Evolutionary conservation across 306 rosid genomes (phyloP).

Genomic region (Erythrophleum fordii): DNA sequence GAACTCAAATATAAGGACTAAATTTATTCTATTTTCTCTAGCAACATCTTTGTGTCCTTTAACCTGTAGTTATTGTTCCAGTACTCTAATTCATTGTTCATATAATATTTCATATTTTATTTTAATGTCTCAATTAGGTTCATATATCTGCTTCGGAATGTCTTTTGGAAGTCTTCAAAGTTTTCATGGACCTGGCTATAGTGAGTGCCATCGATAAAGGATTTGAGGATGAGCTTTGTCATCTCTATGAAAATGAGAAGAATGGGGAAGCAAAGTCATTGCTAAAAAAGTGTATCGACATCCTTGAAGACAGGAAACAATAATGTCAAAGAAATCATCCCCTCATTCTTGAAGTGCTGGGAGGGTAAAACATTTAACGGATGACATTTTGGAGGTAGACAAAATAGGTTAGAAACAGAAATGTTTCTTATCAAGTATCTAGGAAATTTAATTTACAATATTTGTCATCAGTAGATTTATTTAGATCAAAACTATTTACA

Average conservation of each 20-base stretch:
- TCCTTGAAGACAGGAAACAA: constrained; percentile 54
- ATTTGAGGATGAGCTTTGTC: constrained; percentile 65
- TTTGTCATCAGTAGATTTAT: not conserved
- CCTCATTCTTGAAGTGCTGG: not conserved
- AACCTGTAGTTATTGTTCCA: not conserved
- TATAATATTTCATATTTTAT: constrained; percentile 8
- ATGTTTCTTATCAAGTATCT: not conserved
- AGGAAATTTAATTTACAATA: not conserved
- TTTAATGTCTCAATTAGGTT: constrained; percentile 57
- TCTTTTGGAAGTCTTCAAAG: constrained; percentile 67
- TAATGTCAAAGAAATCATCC: constrained; percentile 11
- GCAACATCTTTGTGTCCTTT: too few relatives aligned
- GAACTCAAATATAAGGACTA: not conserved
- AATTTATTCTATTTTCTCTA: too few relatives aligned
- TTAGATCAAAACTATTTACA: not conserved
- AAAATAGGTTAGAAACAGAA: not conserved
- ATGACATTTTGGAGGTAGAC: not conserved
- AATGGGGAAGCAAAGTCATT: constrained; percentile 78
- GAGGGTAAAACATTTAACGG: constrained; percentile 25
- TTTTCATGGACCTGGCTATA: constrained; percentile 44
- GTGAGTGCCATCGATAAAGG: constrained; percentile 40
- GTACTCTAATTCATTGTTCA: constrained; percentile 1
- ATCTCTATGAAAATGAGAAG: constrained; percentile 71
- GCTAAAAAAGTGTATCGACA: constrained; percentile 56
- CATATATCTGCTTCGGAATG: constrained; percentile 86